phyloP scores from a whole-genome alignment of 2,329 filamentous ascomycete species.

The Lecanoromycetidae sp. region DNA sequence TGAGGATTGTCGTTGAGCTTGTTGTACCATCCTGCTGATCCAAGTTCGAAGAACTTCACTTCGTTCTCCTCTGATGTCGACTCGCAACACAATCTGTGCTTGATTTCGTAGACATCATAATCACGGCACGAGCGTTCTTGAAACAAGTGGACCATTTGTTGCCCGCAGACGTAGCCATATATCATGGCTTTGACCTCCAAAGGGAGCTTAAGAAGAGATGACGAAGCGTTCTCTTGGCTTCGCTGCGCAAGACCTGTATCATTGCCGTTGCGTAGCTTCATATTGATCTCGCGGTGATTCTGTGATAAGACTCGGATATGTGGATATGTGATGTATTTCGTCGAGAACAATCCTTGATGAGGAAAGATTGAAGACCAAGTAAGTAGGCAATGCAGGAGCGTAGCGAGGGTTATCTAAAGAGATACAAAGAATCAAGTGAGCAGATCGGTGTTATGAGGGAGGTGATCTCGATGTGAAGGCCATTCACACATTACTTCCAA shows the following conservation, averaged over 20 bases:
- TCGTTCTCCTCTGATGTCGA: not conserved
- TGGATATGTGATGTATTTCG: no score
- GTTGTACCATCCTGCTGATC: not conserved
- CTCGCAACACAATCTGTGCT: not conserved
- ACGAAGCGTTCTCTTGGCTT: not conserved
- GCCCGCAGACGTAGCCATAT: not conserved
- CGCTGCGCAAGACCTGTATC: not conserved
- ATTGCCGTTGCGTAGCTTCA: not conserved
- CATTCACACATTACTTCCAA: constrained; percentile 15
- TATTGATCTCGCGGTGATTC: no score
- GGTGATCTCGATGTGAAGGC: not conserved
- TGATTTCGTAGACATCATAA: not conserved
- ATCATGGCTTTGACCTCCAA: constrained; percentile 1
- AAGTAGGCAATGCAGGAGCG: no score
- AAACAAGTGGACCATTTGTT: not conserved
- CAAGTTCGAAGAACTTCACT: not conserved
- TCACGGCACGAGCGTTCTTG: no score
- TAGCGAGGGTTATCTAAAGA: no score
- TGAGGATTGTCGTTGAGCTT: not conserved
- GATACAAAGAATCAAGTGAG: not conserved
- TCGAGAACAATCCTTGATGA: no score
- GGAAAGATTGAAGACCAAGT: no score
- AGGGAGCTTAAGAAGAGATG: not conserved
- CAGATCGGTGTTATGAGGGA: not conserved
- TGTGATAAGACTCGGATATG: no score